Conservation (phyloP, 1,284 basidiomycete species). For the Sutorius eximius region DNA sequence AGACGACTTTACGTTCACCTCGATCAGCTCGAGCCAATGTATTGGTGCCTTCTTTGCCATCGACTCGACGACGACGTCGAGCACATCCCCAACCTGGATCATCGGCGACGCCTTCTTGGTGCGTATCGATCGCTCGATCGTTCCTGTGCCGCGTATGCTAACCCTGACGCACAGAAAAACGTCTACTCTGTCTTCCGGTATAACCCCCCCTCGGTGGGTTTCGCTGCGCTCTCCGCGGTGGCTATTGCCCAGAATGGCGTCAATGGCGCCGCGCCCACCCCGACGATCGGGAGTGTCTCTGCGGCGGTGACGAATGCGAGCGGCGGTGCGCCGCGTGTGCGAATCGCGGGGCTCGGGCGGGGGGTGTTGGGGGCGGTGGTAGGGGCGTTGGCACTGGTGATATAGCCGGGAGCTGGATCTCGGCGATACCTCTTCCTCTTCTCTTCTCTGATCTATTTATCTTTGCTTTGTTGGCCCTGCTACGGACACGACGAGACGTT, state of each 20-base stretch:
- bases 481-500: background rate
- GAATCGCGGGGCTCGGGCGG: background rate
- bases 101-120: constrained; percentile 55
- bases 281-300: constrained; percentile 36
- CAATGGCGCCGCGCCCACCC: constrained; percentile 28
- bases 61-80: constrained; percentile 16
- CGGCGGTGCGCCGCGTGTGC: background rate
- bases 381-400: background rate
- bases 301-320: constrained; percentile 15
- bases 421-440: background rate
- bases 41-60: constrained; percentile 53
- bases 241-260: constrained; percentile 36
- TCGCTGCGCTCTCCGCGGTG: constrained; percentile 41
- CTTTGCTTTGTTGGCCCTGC: too few species aligned
- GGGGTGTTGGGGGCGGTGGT: background rate
- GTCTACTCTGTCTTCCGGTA: constrained; percentile 55
- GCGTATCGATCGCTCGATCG: background rate
- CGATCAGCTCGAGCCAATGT: constrained; percentile 37
- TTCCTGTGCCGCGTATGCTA: too few species aligned
- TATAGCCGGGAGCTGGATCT: background rate
- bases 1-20: constrained; percentile 46
- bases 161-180: constrained; percentile 43
- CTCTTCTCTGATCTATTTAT: too few species aligned
- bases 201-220: constrained; percentile 51
- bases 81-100: constrained; percentile 41